A percentile compares a stretch with the other conserved stretches of the same genome.
phyloP scores from a whole-genome alignment of 2,329 filamentous ascomycete genomes.

The Alternaria arbusti region DNA sequence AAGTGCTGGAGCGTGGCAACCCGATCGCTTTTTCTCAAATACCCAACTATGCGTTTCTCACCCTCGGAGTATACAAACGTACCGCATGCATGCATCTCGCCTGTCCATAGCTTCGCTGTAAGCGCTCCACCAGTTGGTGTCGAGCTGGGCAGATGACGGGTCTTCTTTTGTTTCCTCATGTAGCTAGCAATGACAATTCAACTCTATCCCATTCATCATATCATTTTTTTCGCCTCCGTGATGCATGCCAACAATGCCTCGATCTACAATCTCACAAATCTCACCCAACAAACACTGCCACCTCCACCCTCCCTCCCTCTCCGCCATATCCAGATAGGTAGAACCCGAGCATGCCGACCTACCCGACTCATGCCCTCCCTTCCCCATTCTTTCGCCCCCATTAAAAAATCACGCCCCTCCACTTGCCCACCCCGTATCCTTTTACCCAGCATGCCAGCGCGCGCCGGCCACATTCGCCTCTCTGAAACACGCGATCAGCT shows the following conservation, averaged over 20 bases:
- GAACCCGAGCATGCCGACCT: background rate
- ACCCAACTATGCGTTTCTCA: conserved; percentile 13
- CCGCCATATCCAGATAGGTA: background rate
- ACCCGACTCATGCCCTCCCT: background rate
- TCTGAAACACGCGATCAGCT: background rate
- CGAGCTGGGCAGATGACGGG: conserved; percentile 42
- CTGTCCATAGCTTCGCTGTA: conserved; percentile 35
- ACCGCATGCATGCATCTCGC: conserved; percentile 21
- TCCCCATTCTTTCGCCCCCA: background rate
- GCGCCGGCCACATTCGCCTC: background rate
- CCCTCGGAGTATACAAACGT: conserved; percentile 12
- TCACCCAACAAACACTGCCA: background rate
- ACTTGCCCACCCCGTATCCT: background rate
- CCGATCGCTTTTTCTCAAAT: conserved; percentile 38
- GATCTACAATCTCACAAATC: background rate
- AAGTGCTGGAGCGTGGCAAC: conserved; percentile 45
- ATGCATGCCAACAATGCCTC: background rate
- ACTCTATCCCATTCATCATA: background rate
- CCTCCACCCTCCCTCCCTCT: background rate
- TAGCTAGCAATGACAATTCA: conserved; percentile 5
- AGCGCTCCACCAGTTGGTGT: conserved; percentile 39
- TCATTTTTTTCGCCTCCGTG: background rate
- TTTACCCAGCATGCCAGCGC: background rate
- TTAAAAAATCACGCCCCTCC: background rate
- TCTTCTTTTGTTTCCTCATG: conserved; percentile 10